Evolutionary conservation across 495 filamentous ascomycete species (phyloP).

Genomic region (Penicillium pancosmium): DNA sequence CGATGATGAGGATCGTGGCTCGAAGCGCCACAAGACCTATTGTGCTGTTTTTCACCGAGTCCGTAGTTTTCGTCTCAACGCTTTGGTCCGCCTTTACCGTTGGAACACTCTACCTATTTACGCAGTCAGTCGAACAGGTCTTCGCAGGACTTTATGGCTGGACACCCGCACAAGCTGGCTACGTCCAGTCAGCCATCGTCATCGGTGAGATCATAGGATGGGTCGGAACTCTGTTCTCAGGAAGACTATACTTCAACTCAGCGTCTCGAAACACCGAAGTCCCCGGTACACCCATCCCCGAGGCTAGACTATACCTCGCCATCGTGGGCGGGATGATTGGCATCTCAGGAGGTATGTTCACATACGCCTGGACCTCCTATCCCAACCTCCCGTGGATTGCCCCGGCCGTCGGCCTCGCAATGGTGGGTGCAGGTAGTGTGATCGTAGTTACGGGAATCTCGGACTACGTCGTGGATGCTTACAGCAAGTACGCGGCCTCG

Average conservation of each 20-base stretch:
- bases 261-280: constrained; percentile 33
- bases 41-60: constrained; percentile 53
- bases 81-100: constrained; percentile 55
- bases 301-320: constrained; percentile 40
- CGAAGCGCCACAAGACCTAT: constrained; percentile 42
- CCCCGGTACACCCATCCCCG: constrained; percentile 37
- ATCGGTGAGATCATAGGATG: constrained; percentile 39
- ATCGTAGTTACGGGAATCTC: constrained; percentile 34
- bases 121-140: constrained; percentile 48
- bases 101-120: constrained; percentile 55
- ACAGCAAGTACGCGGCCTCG: constrained; percentile 37
- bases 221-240: constrained; percentile 26
- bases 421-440: constrained; percentile 37
- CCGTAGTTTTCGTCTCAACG: constrained; percentile 53
- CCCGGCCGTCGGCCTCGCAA: constrained; percentile 39
- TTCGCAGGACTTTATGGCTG: constrained; percentile 38
- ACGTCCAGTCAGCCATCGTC: constrained; percentile 43
- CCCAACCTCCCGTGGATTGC: constrained; percentile 38
- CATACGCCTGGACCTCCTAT: constrained; percentile 44
- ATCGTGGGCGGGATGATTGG: constrained; percentile 35
- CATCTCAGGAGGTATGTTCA: constrained; percentile 41
- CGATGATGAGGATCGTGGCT: constrained; percentile 23
- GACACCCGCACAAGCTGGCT: constrained; percentile 34
- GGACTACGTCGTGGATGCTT: constrained; percentile 39
- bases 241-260: constrained; percentile 34